These are phyloP conservation scores for Diospyros lotus DNA, from an alignment of 148 eudicot genomes.

Conservation along the genomic window DNA sequence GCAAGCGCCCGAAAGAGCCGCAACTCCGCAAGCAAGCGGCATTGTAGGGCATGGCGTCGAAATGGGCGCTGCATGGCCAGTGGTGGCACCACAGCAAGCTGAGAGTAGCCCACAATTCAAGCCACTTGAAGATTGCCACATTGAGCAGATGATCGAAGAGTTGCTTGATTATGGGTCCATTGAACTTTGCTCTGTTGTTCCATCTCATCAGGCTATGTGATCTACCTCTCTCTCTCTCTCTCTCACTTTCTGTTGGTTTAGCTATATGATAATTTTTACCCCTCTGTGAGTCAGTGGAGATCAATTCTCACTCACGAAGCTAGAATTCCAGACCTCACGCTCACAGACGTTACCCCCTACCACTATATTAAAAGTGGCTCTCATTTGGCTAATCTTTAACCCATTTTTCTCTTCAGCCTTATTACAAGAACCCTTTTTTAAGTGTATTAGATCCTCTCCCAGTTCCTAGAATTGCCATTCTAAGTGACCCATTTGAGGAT, in stretches of 20 bases:
- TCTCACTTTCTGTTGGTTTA: not conserved
- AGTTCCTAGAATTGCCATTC: constrained; percentile 21
- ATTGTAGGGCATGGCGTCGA: constrained; percentile 9
- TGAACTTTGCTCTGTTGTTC: constrained; percentile 29
- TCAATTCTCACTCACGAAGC: too few relatives aligned
- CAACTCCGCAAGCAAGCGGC: constrained; percentile 2
- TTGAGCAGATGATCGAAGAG: constrained; percentile 73
- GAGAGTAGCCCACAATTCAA: constrained; percentile 13
- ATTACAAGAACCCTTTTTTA: not conserved
- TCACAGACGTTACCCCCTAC: too few relatives aligned
- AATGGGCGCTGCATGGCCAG: constrained; percentile 15
- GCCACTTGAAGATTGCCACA: constrained; percentile 51
- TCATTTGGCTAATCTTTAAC: constrained; percentile 17
- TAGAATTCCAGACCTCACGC: too few relatives aligned
- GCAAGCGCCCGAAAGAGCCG: constrained; percentile 27
- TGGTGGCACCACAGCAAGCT: not conserved
- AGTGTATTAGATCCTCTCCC: constrained; percentile 11
- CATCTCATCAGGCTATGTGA: not conserved
- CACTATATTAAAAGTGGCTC: not conserved
- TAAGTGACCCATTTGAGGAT: constrained; percentile 19
- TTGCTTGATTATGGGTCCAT: constrained; percentile 62
- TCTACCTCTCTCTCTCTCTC: not conserved
- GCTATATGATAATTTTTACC: too few relatives aligned
- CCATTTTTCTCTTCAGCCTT: constrained; percentile 11
- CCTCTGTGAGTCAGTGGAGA: too few relatives aligned